Conservation (phyloP, 495 filamentous ascomycete species). For the Tuber aestivum region DNA sequence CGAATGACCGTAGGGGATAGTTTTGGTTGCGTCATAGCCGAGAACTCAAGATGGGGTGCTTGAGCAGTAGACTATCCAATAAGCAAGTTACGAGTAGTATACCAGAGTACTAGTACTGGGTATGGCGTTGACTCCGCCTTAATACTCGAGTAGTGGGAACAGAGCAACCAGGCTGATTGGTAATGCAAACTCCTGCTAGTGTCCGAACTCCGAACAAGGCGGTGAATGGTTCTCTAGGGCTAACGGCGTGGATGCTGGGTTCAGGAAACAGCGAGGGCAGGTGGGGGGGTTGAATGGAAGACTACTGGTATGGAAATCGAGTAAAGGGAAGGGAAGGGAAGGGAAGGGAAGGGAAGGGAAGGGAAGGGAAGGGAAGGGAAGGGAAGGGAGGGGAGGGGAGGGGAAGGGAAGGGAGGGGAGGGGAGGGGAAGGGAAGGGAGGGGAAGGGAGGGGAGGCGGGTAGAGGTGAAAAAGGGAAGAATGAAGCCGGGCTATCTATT, state of each 20-base stretch:
- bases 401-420: too few relatives aligned
- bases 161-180: neutral
- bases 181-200: neutral
- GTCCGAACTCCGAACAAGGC: neutral
- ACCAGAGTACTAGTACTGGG: neutral
- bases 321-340: too few relatives aligned
- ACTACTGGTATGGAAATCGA: too few relatives aligned
- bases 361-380: too few relatives aligned
- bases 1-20: constrained; percentile 23
- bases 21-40: neutral
- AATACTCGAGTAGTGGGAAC: neutral
- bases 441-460: neutral
- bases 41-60: neutral
- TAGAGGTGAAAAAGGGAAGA: neutral
- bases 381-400: too few relatives aligned
- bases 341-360: too few relatives aligned
- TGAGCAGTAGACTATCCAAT: neutral
- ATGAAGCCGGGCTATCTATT: neutral
- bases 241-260: neutral
- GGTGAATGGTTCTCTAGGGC: neutral
- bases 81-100: too few relatives aligned
- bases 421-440: too few relatives aligned
- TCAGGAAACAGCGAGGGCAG: neutral
- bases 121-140: neutral
- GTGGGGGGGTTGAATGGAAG: neutral